Conservation (phyloP, 257 asterid genomes). For the Voacanga thouarsii region DNA sequence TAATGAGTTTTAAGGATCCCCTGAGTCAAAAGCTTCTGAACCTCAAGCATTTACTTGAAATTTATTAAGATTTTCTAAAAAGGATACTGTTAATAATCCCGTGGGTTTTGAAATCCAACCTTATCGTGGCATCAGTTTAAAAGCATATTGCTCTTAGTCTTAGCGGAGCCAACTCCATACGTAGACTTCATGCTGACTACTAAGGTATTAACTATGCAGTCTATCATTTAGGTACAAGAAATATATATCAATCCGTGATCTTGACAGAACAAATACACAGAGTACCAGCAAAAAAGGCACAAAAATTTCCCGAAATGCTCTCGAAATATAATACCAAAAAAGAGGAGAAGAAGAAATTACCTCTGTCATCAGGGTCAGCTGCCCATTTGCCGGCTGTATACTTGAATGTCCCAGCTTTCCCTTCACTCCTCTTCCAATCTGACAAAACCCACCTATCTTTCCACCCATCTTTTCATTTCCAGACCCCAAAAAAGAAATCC, state of each 20-base stretch:
- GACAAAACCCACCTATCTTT: conserved; percentile 78
- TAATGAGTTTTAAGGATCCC: too few species aligned
- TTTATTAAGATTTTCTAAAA: too few species aligned
- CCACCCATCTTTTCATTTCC: conserved; percentile 57
- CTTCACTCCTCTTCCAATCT: conserved; percentile 90
- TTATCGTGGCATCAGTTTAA: too few species aligned
- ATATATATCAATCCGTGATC: not conserved
- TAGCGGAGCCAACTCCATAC: not conserved
- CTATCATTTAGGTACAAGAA: too few species aligned
- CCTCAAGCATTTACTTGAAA: too few species aligned
- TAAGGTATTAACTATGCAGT: not conserved
- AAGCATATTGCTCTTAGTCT: not conserved
- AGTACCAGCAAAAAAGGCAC: not conserved
- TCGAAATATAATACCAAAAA: not conserved
- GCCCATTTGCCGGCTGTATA: conserved; percentile 86
- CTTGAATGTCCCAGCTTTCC: conserved; percentile 86
- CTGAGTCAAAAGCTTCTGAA: too few species aligned
- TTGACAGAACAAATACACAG: not conserved
- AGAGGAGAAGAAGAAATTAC: conserved; percentile 21
- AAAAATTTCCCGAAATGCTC: not conserved
- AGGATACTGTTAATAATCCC: too few species aligned
- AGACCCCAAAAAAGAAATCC: not conserved
- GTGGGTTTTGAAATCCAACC: too few species aligned
- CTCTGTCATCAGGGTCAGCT: conserved; percentile 89
- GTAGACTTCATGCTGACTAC: not conserved